phyloP scores from a whole-genome alignment of 2,329 filamentous ascomycete species.

The Cladosporium sp. region DNA sequence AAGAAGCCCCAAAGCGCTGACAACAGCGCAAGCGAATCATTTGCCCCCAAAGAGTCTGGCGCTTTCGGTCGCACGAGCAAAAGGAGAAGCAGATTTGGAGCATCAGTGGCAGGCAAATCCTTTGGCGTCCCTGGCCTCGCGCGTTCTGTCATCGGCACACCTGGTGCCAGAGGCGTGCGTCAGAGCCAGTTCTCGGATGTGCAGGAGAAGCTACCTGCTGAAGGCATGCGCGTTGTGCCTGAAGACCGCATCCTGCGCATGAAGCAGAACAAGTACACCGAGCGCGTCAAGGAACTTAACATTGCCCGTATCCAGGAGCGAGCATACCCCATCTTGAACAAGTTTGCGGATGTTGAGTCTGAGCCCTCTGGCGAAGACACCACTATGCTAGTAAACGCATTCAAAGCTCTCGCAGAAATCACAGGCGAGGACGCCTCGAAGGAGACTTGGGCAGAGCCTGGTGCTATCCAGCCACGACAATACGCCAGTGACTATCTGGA shows the following conservation, averaged over 20 bases:
- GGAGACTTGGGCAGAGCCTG: slow-evolving; percentile 59
- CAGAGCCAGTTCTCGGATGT: slow-evolving; percentile 42
- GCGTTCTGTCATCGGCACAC: slow-evolving; percentile 83
- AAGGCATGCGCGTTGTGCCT: slow-evolving; percentile 51
- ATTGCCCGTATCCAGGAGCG: slow-evolving; percentile 64
- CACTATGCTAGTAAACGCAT: slow-evolving; percentile 72
- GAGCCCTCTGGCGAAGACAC: slow-evolving; percentile 65
- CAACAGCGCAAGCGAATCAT: slow-evolving; percentile 34
- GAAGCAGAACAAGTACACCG: slow-evolving; percentile 79
- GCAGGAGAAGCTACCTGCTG: slow-evolving; percentile 48
- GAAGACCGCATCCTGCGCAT: slow-evolving; percentile 78
- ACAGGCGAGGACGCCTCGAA: slow-evolving; percentile 68
- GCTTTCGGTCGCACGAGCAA: slow-evolving; percentile 55
- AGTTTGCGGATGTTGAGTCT: slow-evolving; percentile 73
- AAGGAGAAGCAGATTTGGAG: slow-evolving; percentile 41
- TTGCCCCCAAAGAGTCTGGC: slow-evolving; percentile 32
- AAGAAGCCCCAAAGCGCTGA: slow-evolving; percentile 44
- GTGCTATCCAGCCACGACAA: slow-evolving; percentile 70
- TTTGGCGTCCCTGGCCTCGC: slow-evolving; percentile 72
- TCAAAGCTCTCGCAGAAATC: slow-evolving; percentile 76
- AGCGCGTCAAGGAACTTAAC: slow-evolving; percentile 79
- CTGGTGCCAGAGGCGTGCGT: slow-evolving; percentile 55
- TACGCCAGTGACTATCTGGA: slow-evolving; percentile 78
- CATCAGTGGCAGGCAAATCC: slow-evolving; percentile 36
- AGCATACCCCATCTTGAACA: slow-evolving; percentile 71